phyloP scores from a whole-genome alignment of 345 rosid genomes.

The Psidium friedrichsthalianum region DNA sequence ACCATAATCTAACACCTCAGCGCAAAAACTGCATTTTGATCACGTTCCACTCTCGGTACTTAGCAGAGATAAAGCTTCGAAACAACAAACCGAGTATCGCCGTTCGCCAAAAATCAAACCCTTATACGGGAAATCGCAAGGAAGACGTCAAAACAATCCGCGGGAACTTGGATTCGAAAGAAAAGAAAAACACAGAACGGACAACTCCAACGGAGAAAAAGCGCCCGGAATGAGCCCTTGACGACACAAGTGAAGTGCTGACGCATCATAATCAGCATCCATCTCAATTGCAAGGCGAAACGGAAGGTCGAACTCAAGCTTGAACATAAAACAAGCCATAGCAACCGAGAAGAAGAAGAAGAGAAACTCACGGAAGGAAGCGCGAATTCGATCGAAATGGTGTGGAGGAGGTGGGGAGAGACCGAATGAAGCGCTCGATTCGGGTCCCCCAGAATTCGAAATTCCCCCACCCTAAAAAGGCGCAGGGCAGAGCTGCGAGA shows the following conservation, averaged over 20 bases:
- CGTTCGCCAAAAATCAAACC: not conserved
- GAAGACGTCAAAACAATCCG: not conserved
- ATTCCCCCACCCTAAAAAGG: not conserved
- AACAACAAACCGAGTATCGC: not conserved
- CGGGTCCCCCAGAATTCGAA: not conserved
- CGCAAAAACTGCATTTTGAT: not conserved
- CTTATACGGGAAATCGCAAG: not conserved
- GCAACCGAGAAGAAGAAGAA: not conserved
- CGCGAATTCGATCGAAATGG: not conserved
- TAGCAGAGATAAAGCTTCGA: not conserved
- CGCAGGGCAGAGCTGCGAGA: not conserved
- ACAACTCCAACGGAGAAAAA: not conserved
- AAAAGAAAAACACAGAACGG: not conserved
- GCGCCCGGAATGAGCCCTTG: not conserved
- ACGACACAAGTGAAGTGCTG: not conserved
- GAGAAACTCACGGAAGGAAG: not conserved
- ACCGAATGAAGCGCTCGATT: not conserved
- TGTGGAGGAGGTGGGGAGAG: not conserved
- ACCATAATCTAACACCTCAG: not conserved
- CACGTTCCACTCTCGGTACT: not conserved
- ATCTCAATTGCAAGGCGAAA: not conserved
- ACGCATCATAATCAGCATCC: not conserved
- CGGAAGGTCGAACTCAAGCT: not conserved
- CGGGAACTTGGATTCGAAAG: not conserved
- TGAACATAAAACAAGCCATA: not conserved